These are phyloP conservation scores for Scheffersomyces titani DNA, from an alignment of 1,139 yeast genomes.

Conservation along the genomic window DNA sequence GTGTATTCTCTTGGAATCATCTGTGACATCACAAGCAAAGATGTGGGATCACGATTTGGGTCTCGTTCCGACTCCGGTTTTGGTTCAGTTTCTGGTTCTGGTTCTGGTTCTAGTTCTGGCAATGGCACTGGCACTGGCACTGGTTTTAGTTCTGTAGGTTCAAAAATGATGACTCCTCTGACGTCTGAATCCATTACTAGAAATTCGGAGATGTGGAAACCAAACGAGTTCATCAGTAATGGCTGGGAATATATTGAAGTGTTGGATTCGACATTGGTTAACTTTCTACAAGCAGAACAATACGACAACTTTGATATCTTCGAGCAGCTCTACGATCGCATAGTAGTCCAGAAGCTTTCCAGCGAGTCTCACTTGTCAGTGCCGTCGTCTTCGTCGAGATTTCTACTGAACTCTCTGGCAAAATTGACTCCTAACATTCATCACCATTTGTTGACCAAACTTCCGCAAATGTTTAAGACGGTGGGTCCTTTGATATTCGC, in stretches of 20 bases:
- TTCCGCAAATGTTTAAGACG: slow-evolving; percentile 47
- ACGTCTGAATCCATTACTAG: slow-evolving; percentile 8
- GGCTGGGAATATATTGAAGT: slow-evolving; percentile 59
- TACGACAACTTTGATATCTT: slow-evolving; percentile 21
- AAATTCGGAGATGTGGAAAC: slow-evolving; percentile 41
- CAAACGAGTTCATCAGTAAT: slow-evolving; percentile 49
- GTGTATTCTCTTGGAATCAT: slow-evolving; percentile 69
- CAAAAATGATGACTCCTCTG: background rate
- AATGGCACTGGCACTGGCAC: background rate
- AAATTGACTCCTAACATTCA: slow-evolving; percentile 13
- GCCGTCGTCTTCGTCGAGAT: background rate
- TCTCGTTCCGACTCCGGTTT: background rate
- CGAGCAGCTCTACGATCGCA: slow-evolving; percentile 17
- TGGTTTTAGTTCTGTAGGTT: background rate
- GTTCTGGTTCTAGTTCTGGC: background rate
- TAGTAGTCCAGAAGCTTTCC: slow-evolving; percentile 5
- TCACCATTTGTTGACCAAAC: slow-evolving; percentile 53
- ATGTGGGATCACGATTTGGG: background rate
- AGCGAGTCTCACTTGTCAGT: background rate
- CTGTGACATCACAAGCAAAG: slow-evolving; percentile 36
- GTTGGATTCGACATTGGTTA: slow-evolving; percentile 44
- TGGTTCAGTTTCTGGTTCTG: too few species aligned
- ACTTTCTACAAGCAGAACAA: slow-evolving; percentile 29
- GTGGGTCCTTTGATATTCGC: slow-evolving; percentile 76
- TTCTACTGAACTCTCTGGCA: slow-evolving; percentile 1